Base-by-base conservation (phyloP, 345 rosid species). In the Sapria himalayana region DNA sequence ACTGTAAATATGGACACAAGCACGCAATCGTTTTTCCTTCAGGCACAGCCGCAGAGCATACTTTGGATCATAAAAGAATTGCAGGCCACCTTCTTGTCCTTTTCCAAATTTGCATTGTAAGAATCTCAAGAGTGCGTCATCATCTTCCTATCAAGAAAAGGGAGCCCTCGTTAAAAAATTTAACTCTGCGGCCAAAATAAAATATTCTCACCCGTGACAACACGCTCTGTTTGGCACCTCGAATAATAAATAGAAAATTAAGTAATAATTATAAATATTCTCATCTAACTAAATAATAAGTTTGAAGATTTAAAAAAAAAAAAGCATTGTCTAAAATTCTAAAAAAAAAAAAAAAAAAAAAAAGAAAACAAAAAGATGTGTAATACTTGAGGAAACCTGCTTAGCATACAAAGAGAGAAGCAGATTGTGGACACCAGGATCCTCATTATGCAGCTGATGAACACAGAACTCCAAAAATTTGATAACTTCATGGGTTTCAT, bases 71-170 rank as follows among this genome's bases (percentile, higher is more conserved):
- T 89, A 89, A 54, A 89, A 89, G 69, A 89, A 82, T 5, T 89
- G 93, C 2, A 95, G 98, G 9, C 85, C 77, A 46, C 66, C 73
- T 56, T 89, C 93, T 54, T 46, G 66, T 42, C 92, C 95, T 76
- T 74, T 82, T 43, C 95, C 95, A 58, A 82, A 76, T 66, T 89
- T 89, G 71, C 84, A 79, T 76, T 82, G 95, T 37, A 89, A 70
- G 69, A 89, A 82, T 22, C 86, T 85, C 57, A 82, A 57, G 52
- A 89, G 95, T 37, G 92, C 64, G 52, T 74, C 71, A 49, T 89
- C 95, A 65, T 82, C 95, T 77, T 89, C 98, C 98, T 89, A 48
- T n/a, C n/a, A n/a, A n/a, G n/a, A n/a, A n/a, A n/a, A n/a, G n/a
- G n/a, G n/a, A n/a, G n/a, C n/a, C n/a, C n/a, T n/a, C n/a, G n/a